Evolutionary conservation across 805 yeast genomes (phyloP).

Genomic region (Wickerhamiella musiphila): DNA sequence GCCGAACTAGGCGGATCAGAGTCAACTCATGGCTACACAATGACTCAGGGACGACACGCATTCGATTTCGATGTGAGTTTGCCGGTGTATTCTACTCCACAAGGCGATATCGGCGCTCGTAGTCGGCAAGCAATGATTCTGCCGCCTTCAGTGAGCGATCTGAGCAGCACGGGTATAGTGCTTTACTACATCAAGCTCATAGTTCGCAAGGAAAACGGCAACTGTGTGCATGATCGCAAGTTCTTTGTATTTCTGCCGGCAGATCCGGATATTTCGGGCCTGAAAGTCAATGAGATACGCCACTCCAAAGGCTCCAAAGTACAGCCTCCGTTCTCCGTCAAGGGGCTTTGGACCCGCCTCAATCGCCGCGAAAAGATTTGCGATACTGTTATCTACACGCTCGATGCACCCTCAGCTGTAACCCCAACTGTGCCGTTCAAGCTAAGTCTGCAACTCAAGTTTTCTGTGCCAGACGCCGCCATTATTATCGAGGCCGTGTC

Average conservation of each 20-base stretch:
- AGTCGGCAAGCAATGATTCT: constrained; percentile 10
- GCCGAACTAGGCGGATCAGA: constrained; percentile 10
- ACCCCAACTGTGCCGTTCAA: constrained; percentile 11
- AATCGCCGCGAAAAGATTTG: constrained; percentile 6
- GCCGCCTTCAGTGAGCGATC: constrained; percentile 21
- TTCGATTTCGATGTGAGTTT: constrained; percentile 22
- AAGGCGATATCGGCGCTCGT: constrained; percentile 7
- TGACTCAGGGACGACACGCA: constrained; percentile 20
- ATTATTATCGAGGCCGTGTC: constrained; percentile 5
- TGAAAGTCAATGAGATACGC: neutral
- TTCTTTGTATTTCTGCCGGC: constrained; percentile 39
- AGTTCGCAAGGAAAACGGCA: too few species aligned
- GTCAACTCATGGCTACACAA: constrained; percentile 16
- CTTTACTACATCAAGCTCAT: constrained; percentile 38
- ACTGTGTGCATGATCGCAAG: too few species aligned
- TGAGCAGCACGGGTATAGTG: constrained; percentile 18
- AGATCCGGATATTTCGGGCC: constrained; percentile 4
- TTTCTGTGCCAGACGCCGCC: constrained; percentile 1
- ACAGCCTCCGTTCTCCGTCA: neutral
- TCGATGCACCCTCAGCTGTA: constrained; percentile 9
- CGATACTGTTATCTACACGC: constrained; percentile 7
- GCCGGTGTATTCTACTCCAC: constrained; percentile 14
- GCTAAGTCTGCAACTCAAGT: constrained; percentile 5
- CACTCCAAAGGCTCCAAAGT: neutral
- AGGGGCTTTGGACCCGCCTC: constrained; percentile 1